Conservation (phyloP, 306 rosid species). For the Trifolium dubium region DNA sequence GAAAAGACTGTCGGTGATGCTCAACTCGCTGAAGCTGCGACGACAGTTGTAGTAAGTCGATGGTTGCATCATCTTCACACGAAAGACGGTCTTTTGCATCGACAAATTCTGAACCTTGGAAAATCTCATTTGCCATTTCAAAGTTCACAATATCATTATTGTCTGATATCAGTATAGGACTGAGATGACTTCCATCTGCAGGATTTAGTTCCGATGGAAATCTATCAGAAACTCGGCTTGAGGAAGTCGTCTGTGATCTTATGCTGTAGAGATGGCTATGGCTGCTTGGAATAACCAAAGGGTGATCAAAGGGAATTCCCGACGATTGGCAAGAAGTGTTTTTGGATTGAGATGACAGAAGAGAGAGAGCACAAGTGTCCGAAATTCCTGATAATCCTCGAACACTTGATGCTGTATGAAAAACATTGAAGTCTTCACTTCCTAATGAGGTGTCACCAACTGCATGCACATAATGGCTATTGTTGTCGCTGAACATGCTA, state of each 20-base stretch:
- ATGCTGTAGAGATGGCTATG: slow-evolving; percentile 54
- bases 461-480: slow-evolving; percentile 47
- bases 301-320: slow-evolving; percentile 61
- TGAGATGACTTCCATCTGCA: slow-evolving; percentile 53
- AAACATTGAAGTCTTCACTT: slow-evolving; percentile 64
- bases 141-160: slow-evolving; percentile 55
- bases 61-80: slow-evolving; percentile 62
- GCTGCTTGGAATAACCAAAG: slow-evolving; percentile 59
- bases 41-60: slow-evolving; percentile 81
- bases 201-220: slow-evolving; percentile 53
- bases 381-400: slow-evolving; percentile 63
- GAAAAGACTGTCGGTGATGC: slow-evolving; percentile 69
- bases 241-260: slow-evolving; percentile 57
- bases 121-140: slow-evolving; percentile 59
- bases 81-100: slow-evolving; percentile 55
- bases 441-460: slow-evolving; percentile 49
- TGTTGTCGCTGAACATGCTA: slow-evolving; percentile 55
- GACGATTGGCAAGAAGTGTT: slow-evolving; percentile 67
- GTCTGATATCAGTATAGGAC: slow-evolving; percentile 57
- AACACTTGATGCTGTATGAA: slow-evolving; percentile 53
- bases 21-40: slow-evolving; percentile 87
- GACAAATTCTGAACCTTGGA: slow-evolving; percentile 57
- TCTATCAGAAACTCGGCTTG: slow-evolving; percentile 54
- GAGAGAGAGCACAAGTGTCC: slow-evolving; percentile 95
- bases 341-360: slow-evolving; percentile 94